Percentiles rank a stretch among this genome's conserved stretches.
Conservation (phyloP, 768 basidiomycete species). For the Podaxis mareebaensis region DNA sequence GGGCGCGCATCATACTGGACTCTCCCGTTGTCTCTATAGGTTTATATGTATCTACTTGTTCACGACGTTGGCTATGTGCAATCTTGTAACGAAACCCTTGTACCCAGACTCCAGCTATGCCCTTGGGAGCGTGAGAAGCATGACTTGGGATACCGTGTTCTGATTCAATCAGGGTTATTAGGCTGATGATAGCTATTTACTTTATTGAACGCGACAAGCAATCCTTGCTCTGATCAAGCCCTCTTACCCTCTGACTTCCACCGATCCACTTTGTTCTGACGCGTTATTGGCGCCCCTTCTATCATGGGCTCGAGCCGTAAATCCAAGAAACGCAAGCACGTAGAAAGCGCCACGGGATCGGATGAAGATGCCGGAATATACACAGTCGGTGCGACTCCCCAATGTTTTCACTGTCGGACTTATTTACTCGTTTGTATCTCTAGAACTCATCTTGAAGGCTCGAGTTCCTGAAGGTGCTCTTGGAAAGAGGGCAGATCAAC, state of each 20-base stretch:
- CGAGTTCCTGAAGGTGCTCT: slow-evolving; percentile 38
- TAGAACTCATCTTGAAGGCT: slow-evolving; percentile 65
- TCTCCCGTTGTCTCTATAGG: not conserved
- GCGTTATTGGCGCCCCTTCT: not conserved
- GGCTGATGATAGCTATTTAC: too few species aligned
- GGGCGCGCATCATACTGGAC: not conserved
- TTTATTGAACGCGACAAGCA: too few species aligned
- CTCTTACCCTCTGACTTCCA: not conserved
- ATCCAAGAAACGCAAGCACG: slow-evolving; percentile 18
- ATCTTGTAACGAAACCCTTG: not conserved
- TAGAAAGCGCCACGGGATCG: not conserved
- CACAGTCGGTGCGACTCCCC: slow-evolving; percentile 8
- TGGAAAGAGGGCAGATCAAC: slow-evolving; percentile 21
- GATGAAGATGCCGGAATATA: slow-evolving; percentile 11
- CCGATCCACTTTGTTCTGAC: not conserved
- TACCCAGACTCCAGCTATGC: not conserved
- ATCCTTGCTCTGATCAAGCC: not conserved
- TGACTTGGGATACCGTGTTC: not conserved
- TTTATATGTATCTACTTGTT: not conserved
- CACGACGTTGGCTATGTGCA: not conserved
- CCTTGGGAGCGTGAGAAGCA: not conserved
- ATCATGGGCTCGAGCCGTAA: slow-evolving; percentile 17
- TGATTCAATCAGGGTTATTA: too few species aligned
- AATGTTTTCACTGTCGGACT: not conserved
- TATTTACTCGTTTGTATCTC: slow-evolving; percentile 3